Evolutionary conservation across 2,329 filamentous ascomycete genomes (phyloP).

Genomic region (Ploettnerulaceae sp.): DNA sequence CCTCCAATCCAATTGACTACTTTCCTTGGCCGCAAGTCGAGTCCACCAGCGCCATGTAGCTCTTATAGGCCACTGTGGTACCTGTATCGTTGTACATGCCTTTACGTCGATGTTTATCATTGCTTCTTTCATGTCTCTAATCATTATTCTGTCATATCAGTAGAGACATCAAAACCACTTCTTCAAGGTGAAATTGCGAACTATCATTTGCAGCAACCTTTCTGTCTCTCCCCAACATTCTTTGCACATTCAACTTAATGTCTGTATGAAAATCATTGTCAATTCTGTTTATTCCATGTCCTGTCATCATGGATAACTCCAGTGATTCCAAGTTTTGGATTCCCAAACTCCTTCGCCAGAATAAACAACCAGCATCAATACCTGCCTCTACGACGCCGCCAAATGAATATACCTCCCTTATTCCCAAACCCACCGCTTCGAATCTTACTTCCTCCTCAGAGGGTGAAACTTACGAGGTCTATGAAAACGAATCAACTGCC

Average conservation of each 20-base stretch:
- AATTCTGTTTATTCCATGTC: not conserved
- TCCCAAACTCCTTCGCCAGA: slow-evolving; percentile 24
- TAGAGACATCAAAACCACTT: not conserved
- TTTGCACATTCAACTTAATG: not conserved
- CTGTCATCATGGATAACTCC: slow-evolving; percentile 18
- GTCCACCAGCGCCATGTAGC: not conserved
- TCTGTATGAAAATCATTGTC: not conserved
- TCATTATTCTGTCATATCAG: not conserved
- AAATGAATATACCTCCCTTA: slow-evolving; percentile 31
- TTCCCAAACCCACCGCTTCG: slow-evolving; percentile 21
- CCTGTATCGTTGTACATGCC: not conserved
- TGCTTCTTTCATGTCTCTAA: not conserved
- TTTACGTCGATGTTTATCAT: slow-evolving; percentile 3
- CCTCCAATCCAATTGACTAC: slow-evolving; percentile 3
- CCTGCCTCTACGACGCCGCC: slow-evolving; percentile 24
- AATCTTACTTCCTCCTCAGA: slow-evolving; percentile 14
- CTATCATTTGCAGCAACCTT: not conserved
- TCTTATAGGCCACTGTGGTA: not conserved
- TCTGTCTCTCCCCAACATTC: not conserved
- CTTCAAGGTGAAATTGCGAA: not conserved
- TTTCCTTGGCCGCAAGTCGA: not conserved
- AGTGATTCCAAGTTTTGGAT: slow-evolving; percentile 29
- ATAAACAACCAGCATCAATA: slow-evolving; percentile 15
- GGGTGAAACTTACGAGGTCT: slow-evolving; percentile 27
- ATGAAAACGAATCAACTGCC: slow-evolving; percentile 22